These are phyloP conservation scores for Cucumis cinereus DNA, from an alignment of 306 rosid species.

Conservation along the genomic window DNA sequence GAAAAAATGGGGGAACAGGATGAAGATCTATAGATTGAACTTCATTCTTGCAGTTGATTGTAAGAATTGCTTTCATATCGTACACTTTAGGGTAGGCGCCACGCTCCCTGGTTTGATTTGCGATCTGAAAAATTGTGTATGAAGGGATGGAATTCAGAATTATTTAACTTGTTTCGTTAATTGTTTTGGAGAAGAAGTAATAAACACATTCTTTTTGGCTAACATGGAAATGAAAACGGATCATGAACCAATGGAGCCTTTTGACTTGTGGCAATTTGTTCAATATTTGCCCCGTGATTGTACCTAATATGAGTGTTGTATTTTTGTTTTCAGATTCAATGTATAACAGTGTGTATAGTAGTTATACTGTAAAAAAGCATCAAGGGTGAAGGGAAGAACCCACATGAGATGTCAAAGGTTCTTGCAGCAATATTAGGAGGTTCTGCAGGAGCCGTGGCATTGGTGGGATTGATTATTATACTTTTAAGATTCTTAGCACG, in stretches of 20 bases:
- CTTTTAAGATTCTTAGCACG: conserved; percentile 50
- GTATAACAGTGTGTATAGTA: conserved; percentile 20
- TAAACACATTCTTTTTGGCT: not conserved
- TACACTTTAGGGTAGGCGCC: not conserved
- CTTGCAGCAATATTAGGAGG: conserved; percentile 90
- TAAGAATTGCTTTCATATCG: not conserved
- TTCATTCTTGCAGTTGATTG: not conserved
- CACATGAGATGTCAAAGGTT: conserved; percentile 70
- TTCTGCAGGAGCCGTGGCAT: conserved; percentile 95
- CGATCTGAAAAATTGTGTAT: not conserved
- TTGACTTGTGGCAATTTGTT: not conserved
- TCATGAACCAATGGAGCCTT: not conserved
- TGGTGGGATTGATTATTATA: conserved; percentile 56
- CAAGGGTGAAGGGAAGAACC: conserved; percentile 46
- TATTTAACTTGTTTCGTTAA: not conserved
- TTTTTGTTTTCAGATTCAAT: conserved; percentile 42
- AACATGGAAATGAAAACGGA: not conserved
- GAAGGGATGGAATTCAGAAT: not conserved
- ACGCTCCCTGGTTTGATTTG: not conserved
- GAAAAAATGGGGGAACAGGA: no score
- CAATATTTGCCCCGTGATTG: not conserved
- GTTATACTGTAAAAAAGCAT: conserved; percentile 17
- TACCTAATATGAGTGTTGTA: conserved; percentile 23
- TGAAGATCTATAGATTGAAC: not conserved
- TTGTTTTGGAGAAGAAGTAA: not conserved